A percentile compares a stretch with the other conserved stretches of the same genome.
Conservation (phyloP, 441 rosid genomes). For the Bocquillonia castaneifolia region DNA sequence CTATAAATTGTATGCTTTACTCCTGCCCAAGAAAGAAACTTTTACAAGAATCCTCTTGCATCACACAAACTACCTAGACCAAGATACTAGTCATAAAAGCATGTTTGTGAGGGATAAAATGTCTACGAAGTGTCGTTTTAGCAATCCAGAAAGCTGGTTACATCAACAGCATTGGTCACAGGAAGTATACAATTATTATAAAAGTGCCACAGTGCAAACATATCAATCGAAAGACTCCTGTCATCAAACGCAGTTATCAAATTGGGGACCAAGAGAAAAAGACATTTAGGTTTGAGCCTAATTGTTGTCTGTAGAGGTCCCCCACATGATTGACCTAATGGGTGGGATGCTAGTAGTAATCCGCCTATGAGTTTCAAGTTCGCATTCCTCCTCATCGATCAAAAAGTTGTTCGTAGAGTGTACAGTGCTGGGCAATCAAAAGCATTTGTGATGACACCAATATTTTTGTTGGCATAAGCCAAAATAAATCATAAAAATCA, state of each 20-base stretch:
- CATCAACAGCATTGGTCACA: slow-evolving; percentile 17
- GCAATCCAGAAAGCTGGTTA: slow-evolving; percentile 13
- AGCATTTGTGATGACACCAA: slow-evolving; percentile 23
- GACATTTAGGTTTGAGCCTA: slow-evolving; percentile 20
- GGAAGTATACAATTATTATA: slow-evolving; percentile 25
- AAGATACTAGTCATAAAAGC: slow-evolving; percentile 2
- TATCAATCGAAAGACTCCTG: slow-evolving; percentile 18
- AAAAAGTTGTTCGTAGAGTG: too few species aligned
- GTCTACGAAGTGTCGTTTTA: slow-evolving; percentile 7
- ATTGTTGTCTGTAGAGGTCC: slow-evolving; percentile 23
- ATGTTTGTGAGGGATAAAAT: background rate
- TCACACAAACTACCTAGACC: background rate
- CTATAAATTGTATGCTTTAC: too few species aligned
- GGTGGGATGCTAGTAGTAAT: too few species aligned
- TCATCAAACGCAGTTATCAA: slow-evolving; percentile 20
- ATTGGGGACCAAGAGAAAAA: slow-evolving; percentile 28
- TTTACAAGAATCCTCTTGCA: background rate
- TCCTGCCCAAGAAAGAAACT: background rate
- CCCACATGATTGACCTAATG: too few species aligned
- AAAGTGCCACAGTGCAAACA: slow-evolving; percentile 17
- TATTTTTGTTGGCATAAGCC: slow-evolving; percentile 31
- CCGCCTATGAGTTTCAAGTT: too few species aligned
- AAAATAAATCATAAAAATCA: slow-evolving; percentile 23
- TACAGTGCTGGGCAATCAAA: slow-evolving; percentile 28
- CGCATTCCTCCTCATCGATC: too few species aligned